Evolutionary conservation across 768 basidiomycete species (phyloP), one percentile per base, ranked within the genome.

Genomic region (Russula olivacea): DNA sequence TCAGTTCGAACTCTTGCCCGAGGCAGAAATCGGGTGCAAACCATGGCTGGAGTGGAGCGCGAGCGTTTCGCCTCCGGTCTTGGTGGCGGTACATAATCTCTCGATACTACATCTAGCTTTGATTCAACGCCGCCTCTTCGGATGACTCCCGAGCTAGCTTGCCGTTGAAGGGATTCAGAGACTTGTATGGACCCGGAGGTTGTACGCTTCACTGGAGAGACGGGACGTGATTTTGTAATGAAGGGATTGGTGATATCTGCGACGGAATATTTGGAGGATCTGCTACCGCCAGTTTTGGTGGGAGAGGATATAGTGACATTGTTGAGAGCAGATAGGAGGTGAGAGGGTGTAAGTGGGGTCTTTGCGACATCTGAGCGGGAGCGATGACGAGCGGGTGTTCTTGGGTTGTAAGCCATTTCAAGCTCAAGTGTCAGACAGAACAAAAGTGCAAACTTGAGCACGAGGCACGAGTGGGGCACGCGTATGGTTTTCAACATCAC

Each of bases 121-220:
- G 85, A 86, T 71, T 93, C 90, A 12, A 91, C 73, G 9, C 89
- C 89, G 47, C 90, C 90, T 64, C 83, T 88, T 41, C 88, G 77
- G 66, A 92, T 86, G 19, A 93, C 81, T 7, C 90, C 88, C 1
- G 73, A 74, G 65, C 77, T 82, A 0, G 87, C 85, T 69, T 89
- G 88, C 2, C 83, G 78, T 58, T 83, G 78, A 8, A 87, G 74
- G 0, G 77, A 78, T 45, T 83, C 84, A 0, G 80, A 79, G 45
- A 82, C 75, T 14, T 80, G 75, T 30, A 83, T 79, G 12, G 74
- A 70, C 56, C 78, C 74, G 4, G 77, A 76, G 0, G 80, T 79
- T 1, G 81, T 73, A 12, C 86, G 79, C 72, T 91, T 91, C 11
- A 84, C 76, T 1, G 89, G 89, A 2, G 87, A 88, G 2, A 79